Conservation (phyloP, 495 filamentous ascomycete species). For the Tuber melanosporum region DNA sequence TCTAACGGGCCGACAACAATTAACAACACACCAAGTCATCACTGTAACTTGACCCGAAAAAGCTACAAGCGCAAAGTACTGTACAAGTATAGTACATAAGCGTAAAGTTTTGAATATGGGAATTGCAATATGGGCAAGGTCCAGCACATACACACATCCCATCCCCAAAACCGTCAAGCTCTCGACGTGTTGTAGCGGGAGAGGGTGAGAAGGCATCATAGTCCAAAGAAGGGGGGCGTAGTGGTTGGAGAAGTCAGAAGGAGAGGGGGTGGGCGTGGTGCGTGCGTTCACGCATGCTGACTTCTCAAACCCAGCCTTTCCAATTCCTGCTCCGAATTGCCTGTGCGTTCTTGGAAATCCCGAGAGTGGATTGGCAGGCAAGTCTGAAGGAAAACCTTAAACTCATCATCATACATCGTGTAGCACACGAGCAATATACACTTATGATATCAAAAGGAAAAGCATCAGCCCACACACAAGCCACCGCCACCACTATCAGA, state of each 20-base stretch:
- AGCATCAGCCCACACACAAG: neutral
- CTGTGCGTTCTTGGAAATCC: neutral
- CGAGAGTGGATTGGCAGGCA: neutral
- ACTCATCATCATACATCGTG: neutral
- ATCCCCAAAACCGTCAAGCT: neutral
- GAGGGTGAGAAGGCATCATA: neutral
- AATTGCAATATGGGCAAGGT: neutral
- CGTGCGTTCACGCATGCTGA: slow-evolving; percentile 10
- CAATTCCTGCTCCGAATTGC: neutral
- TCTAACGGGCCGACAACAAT: neutral
- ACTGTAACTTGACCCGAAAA: neutral
- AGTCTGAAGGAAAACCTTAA: neutral
- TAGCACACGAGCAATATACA: no score
- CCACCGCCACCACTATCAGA: neutral
- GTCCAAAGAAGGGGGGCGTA: neutral
- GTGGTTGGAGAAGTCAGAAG: neutral
- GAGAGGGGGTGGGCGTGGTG: slow-evolving; percentile 8
- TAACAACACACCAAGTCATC: neutral
- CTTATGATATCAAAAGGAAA: neutral
- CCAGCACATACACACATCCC: neutral
- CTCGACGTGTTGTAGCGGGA: neutral
- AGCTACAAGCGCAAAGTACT: neutral
- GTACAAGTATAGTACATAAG: neutral
- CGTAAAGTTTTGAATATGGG: slow-evolving; percentile 1
- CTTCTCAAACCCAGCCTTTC: neutral